These are phyloP conservation scores for peach (Prunus persica) DNA, from an alignment of 306 rosid genomes.

Conservation along the genomic window DNA sequence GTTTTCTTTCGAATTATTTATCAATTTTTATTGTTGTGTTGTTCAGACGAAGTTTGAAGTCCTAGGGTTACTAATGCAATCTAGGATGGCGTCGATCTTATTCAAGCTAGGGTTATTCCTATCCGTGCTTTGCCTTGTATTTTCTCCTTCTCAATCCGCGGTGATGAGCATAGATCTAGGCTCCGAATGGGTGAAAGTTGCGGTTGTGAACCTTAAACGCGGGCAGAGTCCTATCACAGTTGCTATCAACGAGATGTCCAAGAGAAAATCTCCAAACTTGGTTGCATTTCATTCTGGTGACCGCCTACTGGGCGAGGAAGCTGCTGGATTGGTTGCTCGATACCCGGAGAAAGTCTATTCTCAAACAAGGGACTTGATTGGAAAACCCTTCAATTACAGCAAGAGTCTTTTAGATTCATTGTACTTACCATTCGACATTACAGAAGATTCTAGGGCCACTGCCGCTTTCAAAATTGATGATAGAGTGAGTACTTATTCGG, in stretches of 20 bases:
- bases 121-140: slow-evolving; percentile 29
- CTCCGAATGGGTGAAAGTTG: slow-evolving; percentile 82
- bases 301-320: slow-evolving; percentile 88
- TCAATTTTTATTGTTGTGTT: slow-evolving; percentile 10
- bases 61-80: slow-evolving; percentile 13
- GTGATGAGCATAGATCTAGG: slow-evolving; percentile 97
- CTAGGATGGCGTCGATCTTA: slow-evolving; percentile 56
- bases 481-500: slow-evolving; percentile 43
- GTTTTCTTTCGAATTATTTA: background rate
- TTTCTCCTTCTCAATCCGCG: slow-evolving; percentile 75
- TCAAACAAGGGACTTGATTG: slow-evolving; percentile 73
- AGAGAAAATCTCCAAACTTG: slow-evolving; percentile 80
- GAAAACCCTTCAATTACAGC: slow-evolving; percentile 55
- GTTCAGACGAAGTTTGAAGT: slow-evolving; percentile 38
- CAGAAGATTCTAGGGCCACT: slow-evolving; percentile 63
- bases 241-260: slow-evolving; percentile 96
- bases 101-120: slow-evolving; percentile 46
- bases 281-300: slow-evolving; percentile 78
- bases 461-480: slow-evolving; percentile 54
- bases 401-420: slow-evolving; percentile 52
- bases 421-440: slow-evolving; percentile 67
- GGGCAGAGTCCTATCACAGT: slow-evolving; percentile 90
- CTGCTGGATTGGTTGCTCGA: slow-evolving; percentile 82
- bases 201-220: slow-evolving; percentile 91
- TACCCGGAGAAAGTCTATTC: slow-evolving; percentile 85